Conservation (phyloP, 345 rosid species). For the Gossypium arboreum region DNA sequence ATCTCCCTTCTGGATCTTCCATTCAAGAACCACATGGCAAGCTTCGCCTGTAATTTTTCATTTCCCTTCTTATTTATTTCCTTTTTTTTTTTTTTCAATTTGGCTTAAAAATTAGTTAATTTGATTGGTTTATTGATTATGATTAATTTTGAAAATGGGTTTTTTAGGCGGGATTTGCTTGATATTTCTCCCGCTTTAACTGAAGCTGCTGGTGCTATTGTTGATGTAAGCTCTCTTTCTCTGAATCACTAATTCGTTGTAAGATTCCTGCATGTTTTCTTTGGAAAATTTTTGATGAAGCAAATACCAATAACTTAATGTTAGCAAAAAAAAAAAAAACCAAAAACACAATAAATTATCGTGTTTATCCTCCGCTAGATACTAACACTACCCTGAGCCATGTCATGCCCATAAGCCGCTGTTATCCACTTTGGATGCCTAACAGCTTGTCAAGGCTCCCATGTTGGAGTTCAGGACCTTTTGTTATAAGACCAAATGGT, state of each 20-base stretch:
- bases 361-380: no score
- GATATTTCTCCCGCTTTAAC: conserved; percentile 84
- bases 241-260: neutral
- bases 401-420: no score
- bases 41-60: conserved; percentile 60
- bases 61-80: neutral
- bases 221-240: conserved; percentile 56
- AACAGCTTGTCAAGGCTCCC: no score
- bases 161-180: conserved; percentile 71
- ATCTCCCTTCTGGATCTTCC: conserved; percentile 89
- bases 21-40: conserved; percentile 80
- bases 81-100: neutral
- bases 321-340: neutral
- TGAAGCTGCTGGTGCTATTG: conserved; percentile 97
- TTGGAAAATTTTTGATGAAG: neutral
- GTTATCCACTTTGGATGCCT: no score
- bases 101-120: neutral
- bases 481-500: no score
- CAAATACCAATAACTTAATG: neutral
- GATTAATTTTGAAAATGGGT: neutral
- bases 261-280: conserved; percentile 2
- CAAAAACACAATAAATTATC: no score
- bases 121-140: neutral
- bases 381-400: no score
- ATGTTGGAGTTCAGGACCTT: no score